Evolutionary conservation across 164 flowering plant species (phyloP).

Genomic region (Stephania cephalantha): DNA sequence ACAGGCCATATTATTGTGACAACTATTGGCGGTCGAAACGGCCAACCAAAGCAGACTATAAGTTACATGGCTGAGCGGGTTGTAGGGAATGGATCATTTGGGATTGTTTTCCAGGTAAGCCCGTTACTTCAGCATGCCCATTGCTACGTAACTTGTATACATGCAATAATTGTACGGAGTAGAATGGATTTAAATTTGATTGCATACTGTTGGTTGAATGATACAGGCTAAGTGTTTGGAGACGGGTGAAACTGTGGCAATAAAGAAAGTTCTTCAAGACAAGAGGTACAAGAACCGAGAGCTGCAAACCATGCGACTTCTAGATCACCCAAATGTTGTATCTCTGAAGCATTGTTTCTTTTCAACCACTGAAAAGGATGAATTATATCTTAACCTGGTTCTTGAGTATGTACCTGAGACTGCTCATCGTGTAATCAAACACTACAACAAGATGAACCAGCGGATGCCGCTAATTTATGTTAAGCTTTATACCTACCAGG

Average conservation of each 20-base stretch:
- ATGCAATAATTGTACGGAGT: background rate
- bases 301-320: conserved; percentile 64
- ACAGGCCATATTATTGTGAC: conserved; percentile 72
- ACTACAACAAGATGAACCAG: conserved; percentile 51
- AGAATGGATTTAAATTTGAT: background rate
- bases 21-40: conserved; percentile 61
- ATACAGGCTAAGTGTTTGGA: conserved; percentile 72
- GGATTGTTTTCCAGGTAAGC: conserved; percentile 57
- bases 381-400: conserved; percentile 55
- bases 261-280: conserved; percentile 70
- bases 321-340: conserved; percentile 61
- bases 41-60: conserved; percentile 62
- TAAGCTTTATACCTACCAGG: conserved; percentile 55
- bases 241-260: conserved; percentile 68
- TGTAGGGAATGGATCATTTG: conserved; percentile 67
- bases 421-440: conserved; percentile 53
- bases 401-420: conserved; percentile 69
- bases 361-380: conserved; percentile 61
- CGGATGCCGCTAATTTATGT: conserved; percentile 56
- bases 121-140: background rate
- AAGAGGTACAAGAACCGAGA: conserved; percentile 73
- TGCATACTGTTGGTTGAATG: background rate
- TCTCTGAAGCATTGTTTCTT: conserved; percentile 59
- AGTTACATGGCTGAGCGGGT: conserved; percentile 72
- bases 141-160: background rate